Base-by-base conservation (phyloP, 1,139 yeast genomes). In the Candida sp. region DNA sequence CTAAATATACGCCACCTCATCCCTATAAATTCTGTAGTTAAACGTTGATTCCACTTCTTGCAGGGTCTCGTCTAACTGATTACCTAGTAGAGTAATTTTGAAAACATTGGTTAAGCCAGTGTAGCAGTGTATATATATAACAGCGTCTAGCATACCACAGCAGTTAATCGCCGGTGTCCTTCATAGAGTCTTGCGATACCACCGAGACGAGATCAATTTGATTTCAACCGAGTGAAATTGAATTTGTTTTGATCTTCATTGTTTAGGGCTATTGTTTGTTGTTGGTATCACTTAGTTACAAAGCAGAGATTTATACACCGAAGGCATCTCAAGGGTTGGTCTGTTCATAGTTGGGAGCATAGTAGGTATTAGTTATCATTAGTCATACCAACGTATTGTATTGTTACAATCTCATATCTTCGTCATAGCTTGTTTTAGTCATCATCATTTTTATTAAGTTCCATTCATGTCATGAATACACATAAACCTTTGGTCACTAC, bases 401-500 rank as follows among this genome's bases (percentile, higher is more conserved):
- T 15, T 15, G 19, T 15, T 15, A 15, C 19, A 15, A 15, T 3
- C 19, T 15, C 19, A 15, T 15, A 15, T 15, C n/a, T n/a, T n/a
- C 19, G 19, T 15, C 19, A 15, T 15, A 15, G 19, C 19, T 15
- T 15, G 19, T 15, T 15, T 15, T 15, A 15, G 19, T 15, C 19
- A 15, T 15, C 19, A 15, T 15, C 19, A 15, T 15, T 15, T 15
- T 15, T 15, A 15, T 25, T 25, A 8, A 25, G 29, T 11, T 25
- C 19, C n/a, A 25, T 22, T 37, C 30, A 27, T 37, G 39, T 25
- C 34, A 37, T 37, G 39, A 37, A 37, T 29, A 37, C 34, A 9
- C 33, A 19, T 29, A 21, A 30, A 6, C 39, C 39, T 2, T 21
- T 35, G 15, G 30, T 12, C 11, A 11, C 39, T 15, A 19, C 22